phyloP scores from a whole-genome alignment of 129 eudicot species.

The Oenanthe sinensis region DNA sequence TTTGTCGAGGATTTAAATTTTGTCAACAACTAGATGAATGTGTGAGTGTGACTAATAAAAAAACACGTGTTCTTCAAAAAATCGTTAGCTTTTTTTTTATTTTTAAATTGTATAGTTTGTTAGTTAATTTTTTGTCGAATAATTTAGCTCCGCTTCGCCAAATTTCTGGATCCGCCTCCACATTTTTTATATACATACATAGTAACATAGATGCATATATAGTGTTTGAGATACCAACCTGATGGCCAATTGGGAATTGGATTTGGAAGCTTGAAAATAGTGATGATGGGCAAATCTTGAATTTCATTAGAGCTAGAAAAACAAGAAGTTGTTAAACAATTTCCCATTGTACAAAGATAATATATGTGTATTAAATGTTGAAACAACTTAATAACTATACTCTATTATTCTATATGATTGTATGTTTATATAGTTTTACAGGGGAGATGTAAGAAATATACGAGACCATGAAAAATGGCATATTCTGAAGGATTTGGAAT shows the following conservation, averaged over 20 bases:
- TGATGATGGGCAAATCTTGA: background rate
- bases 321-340: background rate
- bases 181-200: background rate
- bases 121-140: background rate
- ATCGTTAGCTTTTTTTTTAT: no score
- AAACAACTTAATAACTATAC: background rate
- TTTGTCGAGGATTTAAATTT: background rate
- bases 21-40: background rate
- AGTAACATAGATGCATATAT: background rate
- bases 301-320: background rate
- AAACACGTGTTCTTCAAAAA: background rate
- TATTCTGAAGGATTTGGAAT: background rate
- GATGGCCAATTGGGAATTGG: background rate
- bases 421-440: background rate
- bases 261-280: slow-evolving; percentile 1
- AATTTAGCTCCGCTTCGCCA: background rate
- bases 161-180: background rate
- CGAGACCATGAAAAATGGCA: background rate
- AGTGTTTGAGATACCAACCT: background rate
- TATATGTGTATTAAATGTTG: background rate
- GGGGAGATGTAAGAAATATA: background rate
- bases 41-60: background rate
- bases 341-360: background rate
- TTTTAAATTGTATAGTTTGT: background rate
- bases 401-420: no score